phyloP scores from a whole-genome alignment of 2,329 filamentous ascomycete species.

The Juglanconis juglandina region DNA sequence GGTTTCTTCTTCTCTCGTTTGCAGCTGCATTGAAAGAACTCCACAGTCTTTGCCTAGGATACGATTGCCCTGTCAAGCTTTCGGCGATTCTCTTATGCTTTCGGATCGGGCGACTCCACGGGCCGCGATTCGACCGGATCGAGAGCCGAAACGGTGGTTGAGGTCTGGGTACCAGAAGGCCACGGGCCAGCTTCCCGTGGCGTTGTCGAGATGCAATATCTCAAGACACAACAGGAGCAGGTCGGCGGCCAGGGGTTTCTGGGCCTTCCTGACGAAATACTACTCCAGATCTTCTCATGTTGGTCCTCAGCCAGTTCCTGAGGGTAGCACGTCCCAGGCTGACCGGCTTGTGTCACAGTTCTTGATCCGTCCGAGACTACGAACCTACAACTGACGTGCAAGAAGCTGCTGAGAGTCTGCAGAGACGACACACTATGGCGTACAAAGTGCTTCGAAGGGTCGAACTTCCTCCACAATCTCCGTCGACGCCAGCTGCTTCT shows the following conservation, averaged over 20 bases:
- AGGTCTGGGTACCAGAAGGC: no score
- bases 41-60: no score
- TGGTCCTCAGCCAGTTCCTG: conserved; percentile 28
- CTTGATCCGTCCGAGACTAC: conserved; percentile 64
- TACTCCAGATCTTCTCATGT: conserved; percentile 62
- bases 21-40: no score
- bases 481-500: conserved; percentile 48
- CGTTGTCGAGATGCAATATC: background rate
- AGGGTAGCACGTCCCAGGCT: conserved; percentile 1
- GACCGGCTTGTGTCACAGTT: conserved; percentile 38
- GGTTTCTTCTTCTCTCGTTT: no score
- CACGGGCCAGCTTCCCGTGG: no score
- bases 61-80: no score
- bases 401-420: conserved; percentile 60
- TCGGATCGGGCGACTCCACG: background rate
- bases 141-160: background rate
- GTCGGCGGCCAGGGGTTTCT: conserved; percentile 8
- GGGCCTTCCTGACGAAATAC: conserved; percentile 60
- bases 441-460: conserved; percentile 67
- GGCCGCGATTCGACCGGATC: background rate
- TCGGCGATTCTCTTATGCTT: background rate
- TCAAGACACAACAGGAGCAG: background rate
- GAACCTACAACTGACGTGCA: conserved; percentile 66
- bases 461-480: conserved; percentile 61
- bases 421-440: conserved; percentile 79